Percentiles rank a stretch among this genome's conserved stretches.
These are phyloP conservation scores for Chrysosporium keratinophilum DNA, from an alignment of 2,329 filamentous ascomycete species.

Conservation along the genomic window DNA sequence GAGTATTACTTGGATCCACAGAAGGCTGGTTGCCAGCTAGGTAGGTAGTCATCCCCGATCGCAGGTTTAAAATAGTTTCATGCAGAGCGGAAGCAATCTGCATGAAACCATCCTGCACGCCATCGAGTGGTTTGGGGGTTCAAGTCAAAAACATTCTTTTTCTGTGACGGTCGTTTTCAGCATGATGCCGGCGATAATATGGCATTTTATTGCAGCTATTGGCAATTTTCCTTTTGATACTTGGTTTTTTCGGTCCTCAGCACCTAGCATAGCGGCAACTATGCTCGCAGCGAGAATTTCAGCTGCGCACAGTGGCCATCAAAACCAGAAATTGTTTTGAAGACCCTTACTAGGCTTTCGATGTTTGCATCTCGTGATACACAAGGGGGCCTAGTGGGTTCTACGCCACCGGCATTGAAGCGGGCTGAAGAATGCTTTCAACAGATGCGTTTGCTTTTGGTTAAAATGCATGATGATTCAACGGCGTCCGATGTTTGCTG, in stretches of 20 bases:
- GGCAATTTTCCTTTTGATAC: neutral
- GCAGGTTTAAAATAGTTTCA: slow-evolving; percentile 2
- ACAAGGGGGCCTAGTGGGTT: too few relatives aligned
- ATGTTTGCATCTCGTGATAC: too few relatives aligned
- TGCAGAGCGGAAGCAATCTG: slow-evolving; percentile 2
- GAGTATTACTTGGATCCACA: slow-evolving; percentile 3
- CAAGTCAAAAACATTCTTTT: neutral
- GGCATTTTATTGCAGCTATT: neutral
- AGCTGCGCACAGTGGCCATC: neutral
- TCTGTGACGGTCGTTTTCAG: neutral
- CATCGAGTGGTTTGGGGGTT: neutral
- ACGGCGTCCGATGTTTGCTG: neutral
- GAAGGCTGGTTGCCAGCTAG: neutral
- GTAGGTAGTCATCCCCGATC: neutral
- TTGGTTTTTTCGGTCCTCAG: neutral
- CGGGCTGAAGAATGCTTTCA: neutral
- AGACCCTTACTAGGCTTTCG: too few relatives aligned
- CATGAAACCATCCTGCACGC: neutral
- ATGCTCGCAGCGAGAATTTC: neutral
- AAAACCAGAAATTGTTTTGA: too few relatives aligned
- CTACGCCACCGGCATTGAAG: too few relatives aligned
- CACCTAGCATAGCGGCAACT: neutral
- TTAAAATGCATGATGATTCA: neutral
- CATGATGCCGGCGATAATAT: neutral
- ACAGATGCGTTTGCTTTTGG: neutral